Base-by-base conservation (phyloP, 2,329 filamentous ascomycete species). In the Aureobasidium leucospermi region DNA sequence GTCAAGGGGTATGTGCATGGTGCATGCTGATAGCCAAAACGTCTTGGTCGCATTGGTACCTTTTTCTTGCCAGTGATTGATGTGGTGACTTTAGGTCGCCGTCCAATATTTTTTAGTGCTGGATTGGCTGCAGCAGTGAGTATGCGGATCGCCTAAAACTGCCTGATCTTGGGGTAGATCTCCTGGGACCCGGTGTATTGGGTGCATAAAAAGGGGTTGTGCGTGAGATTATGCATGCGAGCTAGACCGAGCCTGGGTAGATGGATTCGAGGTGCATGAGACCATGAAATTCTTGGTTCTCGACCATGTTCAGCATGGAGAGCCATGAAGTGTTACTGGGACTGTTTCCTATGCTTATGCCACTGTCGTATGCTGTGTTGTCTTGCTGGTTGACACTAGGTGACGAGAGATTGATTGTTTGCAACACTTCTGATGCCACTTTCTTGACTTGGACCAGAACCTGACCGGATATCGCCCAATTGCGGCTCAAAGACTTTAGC, bases 361-460 rank as follows among this genome's bases (percentile, higher is more conserved):
- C 52, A 29, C 31, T 56, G 29, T 56, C 52, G 15, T 56, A 56
- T 2, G 11, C 8, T 41, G 41, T 32, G 2, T 8, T 4, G n/a
- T 31, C 13, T 7, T 34, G 51, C 15, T 32, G 31, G 9, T 15
- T 23, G 15, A 4, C 13, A 13, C 19, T 28, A 3, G 52, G 31
- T n/a, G 31, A 34, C 13, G 16, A 15, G 28, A 16, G 29, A 28
- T 10, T 46, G 29, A 41, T 46, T 41, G 48, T 39, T n/a, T 16
- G 49, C 38, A 60, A 11, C 36, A 60, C 49, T 42, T 60, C 59
- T 28, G 34, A 34, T 1, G 90, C 89, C 16, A 94, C 88, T 8
- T 83, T 84, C 65, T 85, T 85, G 15, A 96, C 86, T 71, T 94
- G 89, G 4, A 80, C 81, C 62, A 87, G 81, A 2, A 89, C 88